Evolutionary conservation across 176 grass and related monocot genomes (phyloP).

Genomic region (Bromus sterilis): DNA sequence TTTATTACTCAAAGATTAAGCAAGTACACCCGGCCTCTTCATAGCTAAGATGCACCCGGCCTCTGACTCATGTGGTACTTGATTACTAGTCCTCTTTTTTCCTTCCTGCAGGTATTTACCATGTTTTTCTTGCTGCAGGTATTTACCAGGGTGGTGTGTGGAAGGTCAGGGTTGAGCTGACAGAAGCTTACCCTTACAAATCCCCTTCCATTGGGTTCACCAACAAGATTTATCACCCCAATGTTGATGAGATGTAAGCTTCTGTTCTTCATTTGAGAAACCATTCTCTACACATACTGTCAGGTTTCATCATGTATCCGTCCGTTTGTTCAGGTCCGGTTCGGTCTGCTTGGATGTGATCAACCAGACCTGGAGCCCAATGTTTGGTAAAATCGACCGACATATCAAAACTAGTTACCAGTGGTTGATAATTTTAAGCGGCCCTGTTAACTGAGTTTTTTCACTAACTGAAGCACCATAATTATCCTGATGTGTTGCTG

Average conservation of each 20-base stretch:
- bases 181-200: conserved; percentile 57
- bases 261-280: not conserved
- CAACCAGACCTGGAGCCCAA: conserved; percentile 60
- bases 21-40: no score
- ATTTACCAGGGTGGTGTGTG: conserved; percentile 55
- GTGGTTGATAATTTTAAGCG: not conserved
- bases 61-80: not conserved
- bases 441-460: no score
- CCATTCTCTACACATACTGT: not conserved
- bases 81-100: not conserved
- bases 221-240: conserved; percentile 57
- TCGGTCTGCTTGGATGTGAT: conserved; percentile 55
- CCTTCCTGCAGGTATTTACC: conserved; percentile 46
- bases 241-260: conserved; percentile 57
- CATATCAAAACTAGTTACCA: not conserved
- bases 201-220: conserved; percentile 55
- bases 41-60: no score
- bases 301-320: not conserved
- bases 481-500: not conserved
- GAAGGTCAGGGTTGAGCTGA: conserved; percentile 44
- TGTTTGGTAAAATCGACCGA: conserved; percentile 39
- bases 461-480: not conserved
- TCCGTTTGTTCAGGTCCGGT: conserved; percentile 28
- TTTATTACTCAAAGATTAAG: no score
- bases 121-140: conserved; percentile 33